Conservation (phyloP, 2,329 filamentous ascomycete species). For the Colletotrichum navitas region DNA sequence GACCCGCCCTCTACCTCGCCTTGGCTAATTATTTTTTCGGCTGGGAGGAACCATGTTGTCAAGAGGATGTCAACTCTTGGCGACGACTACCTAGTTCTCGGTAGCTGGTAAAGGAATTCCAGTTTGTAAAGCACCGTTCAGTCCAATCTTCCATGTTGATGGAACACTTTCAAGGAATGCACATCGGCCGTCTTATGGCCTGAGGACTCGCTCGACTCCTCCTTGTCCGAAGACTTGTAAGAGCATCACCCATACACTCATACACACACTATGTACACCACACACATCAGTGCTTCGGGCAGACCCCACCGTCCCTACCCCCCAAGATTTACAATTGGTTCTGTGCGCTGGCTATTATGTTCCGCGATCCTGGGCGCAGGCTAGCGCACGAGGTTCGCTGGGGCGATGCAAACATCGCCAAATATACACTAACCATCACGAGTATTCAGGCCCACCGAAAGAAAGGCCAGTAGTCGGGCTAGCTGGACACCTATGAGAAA, state of each 20-base stretch:
- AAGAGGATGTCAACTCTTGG: slow-evolving; percentile 7
- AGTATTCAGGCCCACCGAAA: neutral
- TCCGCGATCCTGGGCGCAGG: slow-evolving; percentile 33
- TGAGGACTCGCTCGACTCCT: slow-evolving; percentile 19
- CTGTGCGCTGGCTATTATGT: slow-evolving; percentile 31
- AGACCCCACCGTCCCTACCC: slow-evolving; percentile 20
- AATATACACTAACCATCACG: neutral
- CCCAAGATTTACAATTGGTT: slow-evolving; percentile 27
- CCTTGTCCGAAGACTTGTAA: slow-evolving; percentile 11
- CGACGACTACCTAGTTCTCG: slow-evolving; percentile 35
- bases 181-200: neutral
- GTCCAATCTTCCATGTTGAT: neutral
- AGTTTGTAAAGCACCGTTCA: neutral
- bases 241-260: slow-evolving; percentile 16
- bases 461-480: neutral
- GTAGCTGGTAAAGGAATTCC: slow-evolving; percentile 5
- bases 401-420: slow-evolving; percentile 7
- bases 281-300: neutral
- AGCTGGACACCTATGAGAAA: neutral
- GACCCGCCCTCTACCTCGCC: neutral
- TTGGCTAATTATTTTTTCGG: slow-evolving; percentile 5
- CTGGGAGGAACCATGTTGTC: slow-evolving; percentile 3
- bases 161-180: neutral
- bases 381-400: slow-evolving; percentile 1
- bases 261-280: neutral